A percentile compares a stretch with the other conserved stretches of the same genome.
Conservation (phyloP, 1,139 yeast genomes). For the Hanseniaspora sp. region DNA sequence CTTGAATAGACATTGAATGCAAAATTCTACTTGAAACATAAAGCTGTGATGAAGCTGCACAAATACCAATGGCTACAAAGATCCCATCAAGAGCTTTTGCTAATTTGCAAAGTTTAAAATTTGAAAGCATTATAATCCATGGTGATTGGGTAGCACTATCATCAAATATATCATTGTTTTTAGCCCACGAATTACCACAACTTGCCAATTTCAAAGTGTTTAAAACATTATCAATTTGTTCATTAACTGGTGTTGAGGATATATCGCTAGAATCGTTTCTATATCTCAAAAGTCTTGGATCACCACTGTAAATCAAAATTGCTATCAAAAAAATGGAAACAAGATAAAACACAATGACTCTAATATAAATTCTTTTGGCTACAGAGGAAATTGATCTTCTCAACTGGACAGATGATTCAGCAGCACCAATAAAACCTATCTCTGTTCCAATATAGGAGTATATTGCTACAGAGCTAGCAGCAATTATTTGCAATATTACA, state of each 20-base stretch:
- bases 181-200: not conserved
- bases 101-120: slow-evolving; percentile 53
- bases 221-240: not conserved
- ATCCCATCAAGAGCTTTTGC: slow-evolving; percentile 59
- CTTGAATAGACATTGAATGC: slow-evolving; percentile 45
- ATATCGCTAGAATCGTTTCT: slow-evolving; percentile 20
- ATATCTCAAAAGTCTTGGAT: slow-evolving; percentile 53
- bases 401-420: slow-evolving; percentile 67
- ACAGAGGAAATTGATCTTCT: slow-evolving; percentile 70
- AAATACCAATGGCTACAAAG: slow-evolving; percentile 60
- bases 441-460: slow-evolving; percentile 76
- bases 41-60: slow-evolving; percentile 35
- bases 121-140: slow-evolving; percentile 16
- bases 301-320: slow-evolving; percentile 61
- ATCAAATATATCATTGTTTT: not conserved
- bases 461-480: slow-evolving; percentile 54
- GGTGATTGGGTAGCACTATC: slow-evolving; percentile 8
- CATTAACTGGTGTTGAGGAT: not conserved
- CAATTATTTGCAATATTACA: slow-evolving; percentile 50
- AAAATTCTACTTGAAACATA: slow-evolving; percentile 35
- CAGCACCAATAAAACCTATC: slow-evolving; percentile 73
- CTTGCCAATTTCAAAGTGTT: not conserved
- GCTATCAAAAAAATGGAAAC: slow-evolving; percentile 52
- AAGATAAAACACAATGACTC: slow-evolving; percentile 58
- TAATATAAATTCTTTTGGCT: slow-evolving; percentile 60